Conservation (phyloP, 2,329 filamentous ascomycete genomes). For the Microascus cirrosus region DNA sequence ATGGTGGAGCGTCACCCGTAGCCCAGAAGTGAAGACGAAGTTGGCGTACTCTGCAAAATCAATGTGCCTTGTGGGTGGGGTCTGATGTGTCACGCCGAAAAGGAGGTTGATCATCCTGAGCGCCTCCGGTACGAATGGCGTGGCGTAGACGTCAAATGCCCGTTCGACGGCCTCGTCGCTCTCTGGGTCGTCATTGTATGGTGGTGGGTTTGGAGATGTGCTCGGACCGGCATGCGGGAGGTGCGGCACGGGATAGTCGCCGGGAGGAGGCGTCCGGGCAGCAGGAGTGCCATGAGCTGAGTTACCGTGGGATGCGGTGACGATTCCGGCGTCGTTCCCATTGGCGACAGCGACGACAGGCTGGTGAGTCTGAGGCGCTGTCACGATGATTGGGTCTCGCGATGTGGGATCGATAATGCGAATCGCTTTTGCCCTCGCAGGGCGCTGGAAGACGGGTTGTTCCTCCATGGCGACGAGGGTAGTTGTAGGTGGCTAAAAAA, state of each 20-base stretch:
- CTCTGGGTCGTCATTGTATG: neutral
- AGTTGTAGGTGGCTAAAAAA: neutral
- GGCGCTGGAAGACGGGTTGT: neutral
- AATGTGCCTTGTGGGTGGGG: neutral
- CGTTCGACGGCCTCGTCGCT: neutral
- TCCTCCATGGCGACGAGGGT: neutral
- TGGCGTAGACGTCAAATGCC: constrained; percentile 3
- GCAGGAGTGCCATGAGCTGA: neutral
- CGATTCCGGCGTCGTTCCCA: neutral
- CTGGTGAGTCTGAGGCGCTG: neutral
- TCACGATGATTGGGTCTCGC: neutral
- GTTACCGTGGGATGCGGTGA: neutral
- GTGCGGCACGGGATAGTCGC: neutral
- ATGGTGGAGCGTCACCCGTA: neutral
- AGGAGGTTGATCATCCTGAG: neutral
- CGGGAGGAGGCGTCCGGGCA: neutral
- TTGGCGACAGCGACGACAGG: neutral
- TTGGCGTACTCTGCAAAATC: neutral
- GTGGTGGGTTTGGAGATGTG: neutral
- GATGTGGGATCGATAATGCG: neutral
- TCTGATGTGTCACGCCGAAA: neutral
- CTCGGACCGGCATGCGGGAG: neutral
- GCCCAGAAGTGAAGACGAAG: neutral
- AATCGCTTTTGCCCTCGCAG: neutral
- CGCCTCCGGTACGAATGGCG: constrained; percentile 2